Base-by-base conservation (phyloP, 768 basidiomycete species). In the Vararia minispora region DNA sequence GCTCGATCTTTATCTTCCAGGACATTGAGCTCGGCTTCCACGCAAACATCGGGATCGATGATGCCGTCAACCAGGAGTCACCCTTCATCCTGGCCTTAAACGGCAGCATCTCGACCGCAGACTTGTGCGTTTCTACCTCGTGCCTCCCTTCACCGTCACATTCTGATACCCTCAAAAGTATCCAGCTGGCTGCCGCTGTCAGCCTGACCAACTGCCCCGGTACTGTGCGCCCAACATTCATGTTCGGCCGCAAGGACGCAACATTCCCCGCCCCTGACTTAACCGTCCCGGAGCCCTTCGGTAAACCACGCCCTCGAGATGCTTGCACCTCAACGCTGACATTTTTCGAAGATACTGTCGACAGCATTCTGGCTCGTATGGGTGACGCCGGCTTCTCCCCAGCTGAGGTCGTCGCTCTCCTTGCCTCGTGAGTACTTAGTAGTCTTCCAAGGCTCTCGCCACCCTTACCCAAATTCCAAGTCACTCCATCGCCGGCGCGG, bases 71-170 rank as follows among this genome's bases (percentile, higher is more conserved):
- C 7, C 6, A 32, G 28, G 58, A 65, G 36, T 53, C 49, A 20
- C 58, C 60, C 3, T 58, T 69, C 53, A 39, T 63, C 17, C 41
- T n/a, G n/a, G n/a, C n/a, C n/a, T n/a, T 42, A 10, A 55, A 49
- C 27, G 54, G 64, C 53, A 56, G 60, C 42, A 55, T 67, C 33
- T 50, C 59, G 11, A 40, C 62, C 26, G 71, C 66, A 29, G 71
- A 73, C 55, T 63, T 73, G 68, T 69, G 43, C 38, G 65, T 55
- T 3, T 21, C 37, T 23, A 28, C 23, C 34, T 3, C 21, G 18
- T 23, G 23, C 21, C 7, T 14, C 23, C 33, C 37, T 6, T 22
- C 16, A 9, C 23, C n/a, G 24, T 10, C 20, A 25, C 6, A 4
- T 16, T 30, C 13, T 20, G 14, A 14, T 10, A n/a, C n/a, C n/a